Percentiles rank a stretch among this genome's conserved stretches.
phyloP scores from a whole-genome alignment of 192 early-diverging fungal genomes.

The Spinellus fusiger region DNA sequence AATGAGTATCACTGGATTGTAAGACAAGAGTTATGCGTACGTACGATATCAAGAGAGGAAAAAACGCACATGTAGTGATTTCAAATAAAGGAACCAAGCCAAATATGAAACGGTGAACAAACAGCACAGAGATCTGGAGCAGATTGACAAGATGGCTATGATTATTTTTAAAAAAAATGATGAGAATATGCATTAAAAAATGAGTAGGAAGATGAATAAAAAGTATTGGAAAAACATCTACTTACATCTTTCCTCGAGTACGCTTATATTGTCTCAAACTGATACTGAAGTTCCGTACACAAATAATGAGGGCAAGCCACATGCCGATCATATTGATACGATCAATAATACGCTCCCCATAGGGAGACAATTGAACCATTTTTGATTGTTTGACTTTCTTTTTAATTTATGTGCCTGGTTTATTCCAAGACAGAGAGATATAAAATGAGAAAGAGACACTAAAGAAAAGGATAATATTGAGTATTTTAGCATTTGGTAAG shows the following conservation, averaged over 20 bases:
- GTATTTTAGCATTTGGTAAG: too few relatives aligned
- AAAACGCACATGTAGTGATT: slow-evolving; percentile 22
- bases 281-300: slow-evolving; percentile 22
- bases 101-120: slow-evolving; percentile 22
- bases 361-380: slow-evolving; percentile 21
- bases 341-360: slow-evolving; percentile 22
- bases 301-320: slow-evolving; percentile 26
- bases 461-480: too few relatives aligned
- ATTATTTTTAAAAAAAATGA: not conserved
- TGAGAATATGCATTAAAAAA: not conserved
- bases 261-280: slow-evolving; percentile 25
- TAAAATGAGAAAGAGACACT: too few relatives aligned
- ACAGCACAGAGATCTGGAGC: slow-evolving; percentile 15
- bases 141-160: slow-evolving; percentile 27
- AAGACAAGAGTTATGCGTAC: too few relatives aligned
- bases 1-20: not conserved
- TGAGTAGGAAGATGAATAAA: not conserved
- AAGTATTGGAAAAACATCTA: not conserved
- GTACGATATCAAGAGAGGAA: slow-evolving; percentile 32
- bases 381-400: too few relatives aligned
- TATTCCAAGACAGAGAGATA: too few relatives aligned
- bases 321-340: slow-evolving; percentile 26
- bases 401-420: too few relatives aligned
- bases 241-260: slow-evolving; percentile 24
- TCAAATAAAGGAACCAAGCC: slow-evolving; percentile 31